phyloP scores from a whole-genome alignment of 2,329 filamentous ascomycete species.

The Lojkania enalia region DNA sequence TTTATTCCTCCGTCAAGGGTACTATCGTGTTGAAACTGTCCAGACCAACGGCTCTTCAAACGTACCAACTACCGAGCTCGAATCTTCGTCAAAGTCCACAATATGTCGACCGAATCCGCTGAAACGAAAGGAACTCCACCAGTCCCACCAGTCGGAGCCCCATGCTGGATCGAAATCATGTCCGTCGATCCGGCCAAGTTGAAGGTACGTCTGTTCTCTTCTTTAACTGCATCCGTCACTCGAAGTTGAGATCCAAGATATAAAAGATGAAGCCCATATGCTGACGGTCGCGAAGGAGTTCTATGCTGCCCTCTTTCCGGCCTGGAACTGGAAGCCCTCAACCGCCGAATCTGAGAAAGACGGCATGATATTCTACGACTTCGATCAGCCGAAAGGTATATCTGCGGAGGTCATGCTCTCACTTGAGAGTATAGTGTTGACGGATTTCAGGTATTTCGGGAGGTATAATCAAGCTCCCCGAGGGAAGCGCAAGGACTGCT shows the following conservation, averaged over 20 bases:
- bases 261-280: not conserved
- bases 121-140: constrained; percentile 1
- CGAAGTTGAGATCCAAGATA: not conserved
- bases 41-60: too few relatives aligned
- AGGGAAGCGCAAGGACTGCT: constrained; percentile 7
- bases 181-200: constrained; percentile 19
- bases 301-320: constrained; percentile 23
- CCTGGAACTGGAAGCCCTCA: constrained; percentile 18
- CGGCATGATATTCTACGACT: constrained; percentile 13
- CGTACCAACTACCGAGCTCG: not conserved
- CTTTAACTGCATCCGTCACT: too few relatives aligned
- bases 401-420: not conserved
- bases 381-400: constrained; percentile 20
- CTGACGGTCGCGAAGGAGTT: constrained; percentile 19
- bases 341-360: constrained; percentile 4
- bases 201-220: constrained; percentile 17
- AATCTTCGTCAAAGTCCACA: not conserved
- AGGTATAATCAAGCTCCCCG: constrained; percentile 23
- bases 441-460: constrained; percentile 15
- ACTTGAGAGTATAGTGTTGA: constrained; percentile 1
- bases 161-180: constrained; percentile 28
- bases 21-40: too few relatives aligned
- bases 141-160: constrained; percentile 15
- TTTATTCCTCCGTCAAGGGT: too few relatives aligned
- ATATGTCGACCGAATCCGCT: constrained; percentile 18